Evolutionary conservation across 2,329 filamentous ascomycete genomes (phyloP).

Genomic region (Aspergillus sojae): DNA sequence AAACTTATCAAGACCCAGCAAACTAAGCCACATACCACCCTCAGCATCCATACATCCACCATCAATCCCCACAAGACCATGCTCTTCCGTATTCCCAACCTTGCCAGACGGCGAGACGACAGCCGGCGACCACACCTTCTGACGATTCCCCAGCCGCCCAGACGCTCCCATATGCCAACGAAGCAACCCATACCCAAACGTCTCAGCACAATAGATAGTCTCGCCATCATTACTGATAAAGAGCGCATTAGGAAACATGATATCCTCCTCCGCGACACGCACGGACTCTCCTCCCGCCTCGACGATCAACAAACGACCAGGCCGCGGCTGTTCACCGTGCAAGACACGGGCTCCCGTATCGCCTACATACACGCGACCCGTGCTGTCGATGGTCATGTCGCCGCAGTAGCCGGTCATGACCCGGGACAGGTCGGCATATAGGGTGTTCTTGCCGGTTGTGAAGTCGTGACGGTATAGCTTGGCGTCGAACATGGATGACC

Average conservation of each 20-base stretch:
- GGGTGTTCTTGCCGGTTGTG: neutral
- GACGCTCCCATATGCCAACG: neutral
- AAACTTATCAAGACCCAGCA: neutral
- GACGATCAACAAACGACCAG: neutral
- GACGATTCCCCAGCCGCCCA: neutral
- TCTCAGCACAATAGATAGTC: neutral
- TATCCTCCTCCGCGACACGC: neutral
- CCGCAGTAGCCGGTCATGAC: neutral
- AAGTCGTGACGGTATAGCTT: slow-evolving; percentile 7
- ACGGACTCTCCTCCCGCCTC: neutral
- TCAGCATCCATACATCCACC: neutral
- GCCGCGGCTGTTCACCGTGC: neutral
- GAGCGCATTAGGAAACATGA: neutral
- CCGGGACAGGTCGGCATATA: neutral
- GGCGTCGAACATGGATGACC: slow-evolving; percentile 9
- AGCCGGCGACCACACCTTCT: neutral
- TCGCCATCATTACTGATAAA: neutral
- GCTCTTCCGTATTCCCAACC: neutral
- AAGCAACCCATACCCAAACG: neutral
- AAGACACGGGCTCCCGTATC: neutral
- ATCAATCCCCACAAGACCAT: neutral
- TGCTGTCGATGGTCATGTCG: neutral
- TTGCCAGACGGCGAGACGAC: neutral
- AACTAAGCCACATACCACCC: neutral
- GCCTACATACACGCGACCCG: neutral